Evolutionary conservation across 352 stramenopile genomes (phyloP).

Genomic region (Thalassiosira mediterranea): DNA sequence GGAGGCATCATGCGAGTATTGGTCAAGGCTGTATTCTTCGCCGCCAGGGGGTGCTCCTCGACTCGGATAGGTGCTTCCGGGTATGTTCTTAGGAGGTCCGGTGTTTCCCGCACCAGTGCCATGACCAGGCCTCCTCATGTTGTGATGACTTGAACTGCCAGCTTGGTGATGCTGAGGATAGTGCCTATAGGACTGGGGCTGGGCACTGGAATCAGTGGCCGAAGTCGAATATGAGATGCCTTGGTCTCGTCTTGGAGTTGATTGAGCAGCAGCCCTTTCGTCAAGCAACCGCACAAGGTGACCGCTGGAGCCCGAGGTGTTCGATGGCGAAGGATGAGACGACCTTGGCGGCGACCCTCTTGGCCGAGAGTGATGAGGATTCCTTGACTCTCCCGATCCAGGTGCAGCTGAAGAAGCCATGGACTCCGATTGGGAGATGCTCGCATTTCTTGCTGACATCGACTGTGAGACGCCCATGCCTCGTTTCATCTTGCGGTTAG

Average conservation of each 20-base stretch:
- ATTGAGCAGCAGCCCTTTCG: conserved; percentile 51
- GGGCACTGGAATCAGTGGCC: conserved; percentile 24
- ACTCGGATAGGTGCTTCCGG: conserved; percentile 25
- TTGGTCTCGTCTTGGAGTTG: conserved; percentile 11
- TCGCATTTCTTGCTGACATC: conserved; percentile 6
- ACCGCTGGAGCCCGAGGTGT: conserved; percentile 24
- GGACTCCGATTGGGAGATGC: conserved; percentile 9
- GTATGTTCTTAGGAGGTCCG: conserved; percentile 14
- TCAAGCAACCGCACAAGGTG: conserved; percentile 53
- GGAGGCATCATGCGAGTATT: conserved; percentile 53
- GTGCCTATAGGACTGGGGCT: conserved; percentile 25
- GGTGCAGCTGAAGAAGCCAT: conserved; percentile 4
- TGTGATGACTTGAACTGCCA: conserved; percentile 1
- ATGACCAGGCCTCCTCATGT: background rate
- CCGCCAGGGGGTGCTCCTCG: background rate
- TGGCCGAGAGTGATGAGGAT: conserved; percentile 12
- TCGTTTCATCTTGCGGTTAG: conserved; percentile 37
- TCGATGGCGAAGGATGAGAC: conserved; percentile 7
- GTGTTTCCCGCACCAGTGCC: background rate
- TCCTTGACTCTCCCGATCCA: conserved; percentile 3
- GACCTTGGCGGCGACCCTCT: background rate
- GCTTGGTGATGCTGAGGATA: conserved; percentile 6
- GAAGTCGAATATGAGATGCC: conserved; percentile 17
- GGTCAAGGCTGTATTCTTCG: conserved; percentile 44
- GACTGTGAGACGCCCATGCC: conserved; percentile 7